These are phyloP conservation scores for Thelonectria rubi DNA, from an alignment of 2,329 filamentous ascomycete genomes.

Conservation along the genomic window DNA sequence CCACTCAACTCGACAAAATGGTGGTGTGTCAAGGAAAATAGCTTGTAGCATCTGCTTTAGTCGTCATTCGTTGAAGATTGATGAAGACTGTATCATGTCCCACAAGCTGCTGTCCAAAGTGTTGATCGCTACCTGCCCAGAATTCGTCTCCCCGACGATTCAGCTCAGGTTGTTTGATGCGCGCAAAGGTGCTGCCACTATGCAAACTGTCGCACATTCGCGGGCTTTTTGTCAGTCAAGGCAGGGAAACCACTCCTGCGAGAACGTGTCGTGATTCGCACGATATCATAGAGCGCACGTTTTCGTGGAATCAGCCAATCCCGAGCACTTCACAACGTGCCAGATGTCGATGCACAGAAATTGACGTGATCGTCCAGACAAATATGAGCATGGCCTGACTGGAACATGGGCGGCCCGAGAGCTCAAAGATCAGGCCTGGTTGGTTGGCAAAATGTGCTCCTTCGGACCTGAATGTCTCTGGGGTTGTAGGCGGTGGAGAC, in stretches of 20 bases:
- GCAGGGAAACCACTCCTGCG: conserved; percentile 10
- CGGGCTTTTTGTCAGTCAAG: conserved; percentile 22
- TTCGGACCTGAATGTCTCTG: conserved; percentile 13
- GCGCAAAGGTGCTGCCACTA: conserved; percentile 24
- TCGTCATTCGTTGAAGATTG: not conserved
- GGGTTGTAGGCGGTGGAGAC: conserved; percentile 33
- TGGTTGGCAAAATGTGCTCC: conserved; percentile 11
- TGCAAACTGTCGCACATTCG: conserved; percentile 5
- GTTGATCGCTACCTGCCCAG: conserved; percentile 13
- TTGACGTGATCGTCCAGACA: conserved; percentile 17
- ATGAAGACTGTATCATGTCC: not conserved
- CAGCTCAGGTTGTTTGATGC: not conserved
- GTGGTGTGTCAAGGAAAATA: not conserved
- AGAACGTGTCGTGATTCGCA: not conserved
- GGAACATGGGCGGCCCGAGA: conserved; percentile 6
- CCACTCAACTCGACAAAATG: not conserved
- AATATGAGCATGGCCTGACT: conserved; percentile 30
- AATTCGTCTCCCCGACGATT: not conserved
- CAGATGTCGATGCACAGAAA: conserved; percentile 24
- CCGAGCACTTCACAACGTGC: conserved; percentile 24
- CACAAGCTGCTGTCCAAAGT: conserved; percentile 14
- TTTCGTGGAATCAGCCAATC: not conserved
- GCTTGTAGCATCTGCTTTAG: not conserved
- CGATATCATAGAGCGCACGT: not conserved
- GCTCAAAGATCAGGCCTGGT: conserved; percentile 14